Percentiles rank a stretch among this genome's conserved stretches.
Evolutionary conservation across 352 stramenopile genomes (phyloP).

Genomic region (Globisporangium barbulae): DNA sequence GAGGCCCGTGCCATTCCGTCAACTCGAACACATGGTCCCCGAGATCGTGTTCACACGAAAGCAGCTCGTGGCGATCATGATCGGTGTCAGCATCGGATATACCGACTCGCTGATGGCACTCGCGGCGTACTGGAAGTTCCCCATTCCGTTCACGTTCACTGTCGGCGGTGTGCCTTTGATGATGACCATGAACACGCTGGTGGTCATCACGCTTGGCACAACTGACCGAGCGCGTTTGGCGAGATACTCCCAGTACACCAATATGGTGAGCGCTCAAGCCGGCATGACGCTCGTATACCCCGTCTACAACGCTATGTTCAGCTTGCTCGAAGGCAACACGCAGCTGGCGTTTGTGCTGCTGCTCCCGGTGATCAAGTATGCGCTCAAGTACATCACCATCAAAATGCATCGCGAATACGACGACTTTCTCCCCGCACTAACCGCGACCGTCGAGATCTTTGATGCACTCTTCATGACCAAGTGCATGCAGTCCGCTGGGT

Average conservation of each 20-base stretch:
- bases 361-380: constrained; percentile 6
- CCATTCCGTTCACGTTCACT: constrained; percentile 9
- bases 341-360: constrained; percentile 13
- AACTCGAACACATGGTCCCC: not conserved
- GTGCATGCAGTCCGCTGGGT: constrained; percentile 20
- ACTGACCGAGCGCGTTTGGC: not conserved
- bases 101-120: not conserved
- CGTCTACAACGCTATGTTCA: constrained; percentile 11
- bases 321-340: not conserved
- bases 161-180: not conserved
- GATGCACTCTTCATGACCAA: constrained; percentile 20
- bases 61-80: not conserved
- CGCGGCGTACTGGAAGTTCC: not conserved
- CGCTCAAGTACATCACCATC: not conserved
- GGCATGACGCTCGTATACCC: constrained; percentile 6
- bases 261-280: not conserved
- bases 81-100: not conserved
- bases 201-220: not conserved
- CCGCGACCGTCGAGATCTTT: constrained; percentile 10
- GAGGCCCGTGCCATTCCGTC: too few species aligned
- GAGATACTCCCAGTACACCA: not conserved
- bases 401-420: not conserved
- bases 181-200: not conserved
- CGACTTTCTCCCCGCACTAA: not conserved
- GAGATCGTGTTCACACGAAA: not conserved